Base-by-base conservation (phyloP, 2,329 filamentous ascomycete species). In the Alternaria sp. region DNA sequence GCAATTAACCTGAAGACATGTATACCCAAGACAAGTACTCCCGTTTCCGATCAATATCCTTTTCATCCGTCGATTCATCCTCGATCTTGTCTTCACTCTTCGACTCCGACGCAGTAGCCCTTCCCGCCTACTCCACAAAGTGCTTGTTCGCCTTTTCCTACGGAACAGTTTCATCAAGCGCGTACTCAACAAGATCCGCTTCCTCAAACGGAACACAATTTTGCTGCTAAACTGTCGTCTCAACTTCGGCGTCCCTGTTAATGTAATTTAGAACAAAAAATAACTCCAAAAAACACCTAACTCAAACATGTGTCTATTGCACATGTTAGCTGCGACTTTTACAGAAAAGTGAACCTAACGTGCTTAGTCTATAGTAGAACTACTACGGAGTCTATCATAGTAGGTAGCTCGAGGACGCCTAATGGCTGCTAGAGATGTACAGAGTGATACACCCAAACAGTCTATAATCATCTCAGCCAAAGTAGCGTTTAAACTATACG, bases 341-440 rank as follows among this genome's bases (percentile, higher is more conserved):
- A 12, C 4, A 22, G 4, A 18, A 12, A 41, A 2, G 12, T 22
- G 18, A 41, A 5, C 18, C 9, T 25, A 7, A 43, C 20, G 11
- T 43, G 40, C 40, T 43, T 43, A 16, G 12, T 43, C 40, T 43
- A 16, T 25, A 3, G 20, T 43, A 16, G 3, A 25, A 25, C 40
- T 16, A 16, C 40, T 20, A 43, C 14, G 8, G 5, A 16, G 20
- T 25, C 40, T 25, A 25, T 16, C 3, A 14, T 8, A 4, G 20
- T 25, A 16, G 20, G 20, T 7, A 4, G 6, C 16, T 3, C 12
- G 10, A 25, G 12, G 20, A 25, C 12, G 20, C 20, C 20, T 14
- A 43, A 25, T 3, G 0, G 1, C 20, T 10, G 40, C 1, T 25
- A 3, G 14, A 25, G 11, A 0, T 25, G 12, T 16, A 14, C 20